Percentiles rank a stretch among this genome's conserved stretches.
Conservation (phyloP, 2,329 filamentous ascomycete genomes). For the Ceratocystis alfenasii region DNA sequence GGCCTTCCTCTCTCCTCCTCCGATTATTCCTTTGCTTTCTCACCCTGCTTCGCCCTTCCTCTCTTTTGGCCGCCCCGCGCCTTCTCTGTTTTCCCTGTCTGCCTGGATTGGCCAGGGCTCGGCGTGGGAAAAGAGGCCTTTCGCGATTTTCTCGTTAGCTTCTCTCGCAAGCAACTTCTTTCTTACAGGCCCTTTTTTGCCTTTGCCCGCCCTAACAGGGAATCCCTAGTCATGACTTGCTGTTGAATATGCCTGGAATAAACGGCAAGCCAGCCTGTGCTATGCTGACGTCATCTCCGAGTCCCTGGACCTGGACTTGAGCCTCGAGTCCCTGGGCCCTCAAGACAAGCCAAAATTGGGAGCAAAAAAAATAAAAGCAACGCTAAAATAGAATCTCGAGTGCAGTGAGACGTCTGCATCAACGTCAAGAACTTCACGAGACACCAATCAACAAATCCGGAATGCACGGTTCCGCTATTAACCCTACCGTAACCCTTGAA, state of each 20-base stretch:
- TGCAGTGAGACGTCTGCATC: too few relatives aligned
- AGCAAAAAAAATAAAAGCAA: not conserved
- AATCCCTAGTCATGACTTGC: not conserved
- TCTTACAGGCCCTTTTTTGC: not conserved
- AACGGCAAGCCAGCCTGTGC: not conserved
- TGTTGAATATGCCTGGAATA: not conserved
- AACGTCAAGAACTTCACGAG: not conserved
- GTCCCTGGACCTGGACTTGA: not conserved
- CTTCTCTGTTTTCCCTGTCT: not conserved
- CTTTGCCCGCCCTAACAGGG: not conserved
- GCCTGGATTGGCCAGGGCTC: not conserved
- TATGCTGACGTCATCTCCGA: slow-evolving; percentile 14
- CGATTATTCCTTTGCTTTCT: not conserved
- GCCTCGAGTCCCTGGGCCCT: not conserved
- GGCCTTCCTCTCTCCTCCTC: not conserved
- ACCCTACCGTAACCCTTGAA: not conserved
- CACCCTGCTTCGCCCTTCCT: not conserved
- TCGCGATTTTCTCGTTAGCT: not conserved
- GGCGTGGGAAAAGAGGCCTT: not conserved
- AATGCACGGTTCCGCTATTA: not conserved
- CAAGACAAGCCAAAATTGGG: not conserved
- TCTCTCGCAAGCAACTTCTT: not conserved
- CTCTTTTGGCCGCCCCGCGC: not conserved
- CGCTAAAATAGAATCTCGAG: too few relatives aligned
- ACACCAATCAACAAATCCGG: not conserved